Percentiles rank a stretch among this genome's conserved stretches.
These are phyloP conservation scores for Mycena alexandri DNA, from an alignment of 768 basidiomycete species.

Conservation along the genomic window DNA sequence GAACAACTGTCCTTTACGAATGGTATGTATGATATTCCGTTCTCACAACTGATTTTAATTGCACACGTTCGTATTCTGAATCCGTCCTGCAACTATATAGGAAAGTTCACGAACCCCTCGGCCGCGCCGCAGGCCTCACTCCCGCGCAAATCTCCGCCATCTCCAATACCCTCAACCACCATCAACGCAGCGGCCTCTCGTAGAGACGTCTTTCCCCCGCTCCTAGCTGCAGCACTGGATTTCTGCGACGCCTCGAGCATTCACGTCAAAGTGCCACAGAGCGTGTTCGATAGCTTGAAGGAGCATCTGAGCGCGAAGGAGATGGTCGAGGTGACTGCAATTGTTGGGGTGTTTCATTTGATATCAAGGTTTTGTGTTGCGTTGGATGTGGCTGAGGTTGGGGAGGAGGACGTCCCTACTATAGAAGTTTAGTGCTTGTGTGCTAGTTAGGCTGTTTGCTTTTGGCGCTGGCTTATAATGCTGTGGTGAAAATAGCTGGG, in stretches of 20 bases:
- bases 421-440: not conserved
- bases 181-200: not conserved
- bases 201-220: constrained; percentile 13
- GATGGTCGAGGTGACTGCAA: constrained; percentile 17
- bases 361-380: constrained; percentile 23
- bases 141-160: constrained; percentile 17
- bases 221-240: constrained; percentile 9
- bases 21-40: constrained; percentile 6
- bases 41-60: not conserved
- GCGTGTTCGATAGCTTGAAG: constrained; percentile 7
- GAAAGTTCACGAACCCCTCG: constrained; percentile 17
- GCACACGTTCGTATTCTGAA: constrained; percentile 7
- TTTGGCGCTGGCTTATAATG: too few relatives aligned
- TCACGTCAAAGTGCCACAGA: constrained; percentile 10
- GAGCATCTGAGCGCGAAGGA: constrained; percentile 8
- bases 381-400: constrained; percentile 18
- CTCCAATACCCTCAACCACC: constrained; percentile 11
- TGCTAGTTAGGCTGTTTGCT: too few relatives aligned
- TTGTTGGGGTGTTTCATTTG: constrained; percentile 17
- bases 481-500: too few relatives aligned
- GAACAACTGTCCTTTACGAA: constrained; percentile 18
- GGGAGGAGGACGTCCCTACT: constrained; percentile 13
- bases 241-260: constrained; percentile 14
- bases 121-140: constrained; percentile 15
- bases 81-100: constrained; percentile 7